A percentile compares a stretch with the other conserved stretches of the same genome.
phyloP scores from a whole-genome alignment of 1,284 basidiomycete species.

The Entoloma clypeatum region DNA sequence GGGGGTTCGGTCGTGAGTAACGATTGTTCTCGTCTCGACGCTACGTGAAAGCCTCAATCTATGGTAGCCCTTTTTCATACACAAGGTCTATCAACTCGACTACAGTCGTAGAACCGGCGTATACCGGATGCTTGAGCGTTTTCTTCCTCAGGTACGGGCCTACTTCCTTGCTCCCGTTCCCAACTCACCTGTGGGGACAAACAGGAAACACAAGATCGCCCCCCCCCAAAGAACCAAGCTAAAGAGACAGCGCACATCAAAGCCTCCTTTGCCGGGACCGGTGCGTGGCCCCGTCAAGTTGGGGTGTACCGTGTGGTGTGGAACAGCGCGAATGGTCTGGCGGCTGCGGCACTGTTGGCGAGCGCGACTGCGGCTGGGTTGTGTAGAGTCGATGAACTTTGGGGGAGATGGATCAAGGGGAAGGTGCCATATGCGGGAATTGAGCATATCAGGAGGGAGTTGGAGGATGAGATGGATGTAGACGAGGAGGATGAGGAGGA shows the following conservation, averaged over 20 bases:
- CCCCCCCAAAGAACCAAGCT: conserved; percentile 30
- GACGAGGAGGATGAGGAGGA: conserved; percentile 30
- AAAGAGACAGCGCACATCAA: conserved; percentile 28
- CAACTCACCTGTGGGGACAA: not conserved
- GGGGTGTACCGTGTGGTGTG: conserved; percentile 75
- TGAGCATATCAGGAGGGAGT: conserved; percentile 36
- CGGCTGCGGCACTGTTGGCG: conserved; percentile 64
- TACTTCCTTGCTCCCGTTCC: not conserved
- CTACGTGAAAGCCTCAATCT: not conserved
- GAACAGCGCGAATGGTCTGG: conserved; percentile 74
- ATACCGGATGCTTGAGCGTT: conserved; percentile 81
- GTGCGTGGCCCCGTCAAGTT: conserved; percentile 74
- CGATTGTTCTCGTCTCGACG: not conserved
- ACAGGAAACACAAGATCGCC: conserved; percentile 58
- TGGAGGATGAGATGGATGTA: conserved; percentile 33
- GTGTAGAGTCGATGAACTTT: conserved; percentile 76
- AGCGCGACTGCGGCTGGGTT: conserved; percentile 80
- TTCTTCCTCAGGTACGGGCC: conserved; percentile 63
- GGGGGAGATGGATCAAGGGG: conserved; percentile 63
- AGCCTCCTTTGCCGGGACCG: conserved; percentile 39
- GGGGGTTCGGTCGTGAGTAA: conserved; percentile 62
- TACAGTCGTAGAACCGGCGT: conserved; percentile 69
- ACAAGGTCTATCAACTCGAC: conserved; percentile 84
- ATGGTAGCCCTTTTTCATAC: conserved; percentile 66
- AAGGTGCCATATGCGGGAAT: conserved; percentile 57